Percentiles rank a stretch among this genome's conserved stretches.
These are phyloP conservation scores for Stentor coeruleus DNA, from an alignment of 73 alveolate genomes.

Conservation along the genomic window DNA sequence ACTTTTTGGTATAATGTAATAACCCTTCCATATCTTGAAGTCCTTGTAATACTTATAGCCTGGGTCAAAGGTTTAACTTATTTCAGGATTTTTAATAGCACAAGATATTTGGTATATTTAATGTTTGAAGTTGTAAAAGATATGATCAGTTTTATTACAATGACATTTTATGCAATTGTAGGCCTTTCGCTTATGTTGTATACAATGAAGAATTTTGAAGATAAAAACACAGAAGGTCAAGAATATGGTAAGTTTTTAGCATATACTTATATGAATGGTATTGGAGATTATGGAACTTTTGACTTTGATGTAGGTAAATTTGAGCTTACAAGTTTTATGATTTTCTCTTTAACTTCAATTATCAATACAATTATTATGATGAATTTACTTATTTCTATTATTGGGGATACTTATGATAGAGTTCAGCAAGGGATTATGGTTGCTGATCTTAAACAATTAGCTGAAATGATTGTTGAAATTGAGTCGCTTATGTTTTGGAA, in stretches of 20 bases:
- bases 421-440: not conserved
- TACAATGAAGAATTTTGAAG: no score
- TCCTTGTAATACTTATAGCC: no score
- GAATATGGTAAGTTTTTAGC: not conserved
- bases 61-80: not conserved
- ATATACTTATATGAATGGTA: not conserved
- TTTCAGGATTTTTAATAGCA: not conserved
- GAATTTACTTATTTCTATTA: constrained; percentile 1
- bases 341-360: not conserved
- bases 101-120: not conserved
- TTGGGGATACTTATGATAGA: constrained; percentile 19
- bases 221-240: not conserved
- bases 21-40: no score
- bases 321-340: no score
- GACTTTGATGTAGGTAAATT: not conserved
- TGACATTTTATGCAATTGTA: not conserved
- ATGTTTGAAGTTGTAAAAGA: not conserved
- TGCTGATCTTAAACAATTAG: not conserved
- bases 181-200: not conserved
- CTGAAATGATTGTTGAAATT: not conserved
- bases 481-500: constrained; percentile 5
- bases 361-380: not conserved
- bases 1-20: no score
- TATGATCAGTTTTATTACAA: not conserved
- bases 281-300: not conserved